phyloP scores from a whole-genome alignment of 352 stramenopile species.

The Pythium pyrilobum region DNA sequence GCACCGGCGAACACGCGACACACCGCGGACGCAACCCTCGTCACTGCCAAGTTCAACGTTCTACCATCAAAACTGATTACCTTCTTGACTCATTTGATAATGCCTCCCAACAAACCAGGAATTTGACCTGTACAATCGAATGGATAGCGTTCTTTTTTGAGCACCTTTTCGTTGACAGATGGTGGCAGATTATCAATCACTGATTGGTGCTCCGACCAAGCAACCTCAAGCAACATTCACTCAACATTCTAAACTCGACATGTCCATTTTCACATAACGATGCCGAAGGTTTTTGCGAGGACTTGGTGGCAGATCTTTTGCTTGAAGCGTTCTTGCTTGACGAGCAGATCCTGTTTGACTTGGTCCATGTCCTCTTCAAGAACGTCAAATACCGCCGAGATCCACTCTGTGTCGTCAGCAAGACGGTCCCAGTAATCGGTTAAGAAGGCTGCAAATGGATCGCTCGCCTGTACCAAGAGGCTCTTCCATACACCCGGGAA shows the following conservation, averaged over 20 bases:
- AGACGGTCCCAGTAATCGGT: conserved; percentile 7
- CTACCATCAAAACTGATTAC: neutral
- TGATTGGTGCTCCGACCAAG: conserved; percentile 11
- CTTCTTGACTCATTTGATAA: neutral
- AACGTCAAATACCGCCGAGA: neutral
- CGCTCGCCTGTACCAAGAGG: neutral
- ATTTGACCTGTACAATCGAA: conserved; percentile 5
- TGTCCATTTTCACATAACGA: neutral
- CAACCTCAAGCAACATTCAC: neutral
- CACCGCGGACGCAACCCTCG: conserved; percentile 16
- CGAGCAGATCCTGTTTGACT: conserved; percentile 9
- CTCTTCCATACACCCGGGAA: conserved; percentile 3
- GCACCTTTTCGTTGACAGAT: conserved; percentile 13
- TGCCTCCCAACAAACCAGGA: too few species aligned
- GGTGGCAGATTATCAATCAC: neutral
- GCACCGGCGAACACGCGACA: conserved; percentile 11
- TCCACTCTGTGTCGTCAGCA: neutral
- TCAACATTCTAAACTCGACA: conserved; percentile 2
- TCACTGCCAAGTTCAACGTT: conserved; percentile 21
- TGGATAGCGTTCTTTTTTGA: conserved; percentile 5
- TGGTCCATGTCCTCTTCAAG: conserved; percentile 13
- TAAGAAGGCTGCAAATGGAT: conserved; percentile 16
- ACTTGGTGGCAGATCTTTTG: conserved; percentile 13
- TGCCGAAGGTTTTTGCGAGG: neutral
- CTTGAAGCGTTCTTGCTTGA: conserved; percentile 19